These are phyloP conservation scores for Avena sativa DNA, from an alignment of 176 grass and related monocot species.

Conservation along the genomic window DNA sequence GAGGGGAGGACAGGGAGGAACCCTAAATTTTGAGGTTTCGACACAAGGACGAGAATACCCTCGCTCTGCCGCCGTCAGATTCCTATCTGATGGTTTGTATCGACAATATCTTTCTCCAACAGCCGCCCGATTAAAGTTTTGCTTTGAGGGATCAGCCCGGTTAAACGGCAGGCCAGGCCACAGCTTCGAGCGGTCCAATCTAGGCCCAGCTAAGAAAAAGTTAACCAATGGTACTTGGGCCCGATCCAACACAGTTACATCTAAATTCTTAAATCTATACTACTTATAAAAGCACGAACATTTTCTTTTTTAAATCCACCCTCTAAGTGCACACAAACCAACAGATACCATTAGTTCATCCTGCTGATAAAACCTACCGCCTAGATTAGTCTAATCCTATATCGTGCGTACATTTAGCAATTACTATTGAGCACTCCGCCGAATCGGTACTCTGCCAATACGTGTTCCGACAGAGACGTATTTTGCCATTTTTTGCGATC, in stretches of 20 bases:
- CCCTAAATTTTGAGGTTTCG: slow-evolving; percentile 24
- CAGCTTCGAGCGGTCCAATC: background rate
- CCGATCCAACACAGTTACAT: background rate
- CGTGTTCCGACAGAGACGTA: no score
- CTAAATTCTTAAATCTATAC: no score
- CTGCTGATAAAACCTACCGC: no score
- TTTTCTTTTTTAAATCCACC: no score
- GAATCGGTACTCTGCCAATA: no score
- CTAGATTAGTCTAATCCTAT: no score
- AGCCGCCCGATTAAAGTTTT: background rate
- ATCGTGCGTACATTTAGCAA: no score
- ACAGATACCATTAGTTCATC: no score
- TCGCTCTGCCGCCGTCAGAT: background rate
- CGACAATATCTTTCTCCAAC: background rate
- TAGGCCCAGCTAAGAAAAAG: background rate
- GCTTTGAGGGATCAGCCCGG: background rate
- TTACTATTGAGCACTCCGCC: no score
- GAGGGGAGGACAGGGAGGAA: background rate
- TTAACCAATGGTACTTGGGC: background rate
- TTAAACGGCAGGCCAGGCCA: background rate
- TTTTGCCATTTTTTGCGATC: no score
- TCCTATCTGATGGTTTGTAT: background rate
- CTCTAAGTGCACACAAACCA: no score
- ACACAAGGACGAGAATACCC: background rate
- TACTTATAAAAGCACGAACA: no score